These are phyloP conservation scores for Tetrahymena thermophila DNA, from an alignment of 73 alveolate species.

Conservation along the genomic window DNA sequence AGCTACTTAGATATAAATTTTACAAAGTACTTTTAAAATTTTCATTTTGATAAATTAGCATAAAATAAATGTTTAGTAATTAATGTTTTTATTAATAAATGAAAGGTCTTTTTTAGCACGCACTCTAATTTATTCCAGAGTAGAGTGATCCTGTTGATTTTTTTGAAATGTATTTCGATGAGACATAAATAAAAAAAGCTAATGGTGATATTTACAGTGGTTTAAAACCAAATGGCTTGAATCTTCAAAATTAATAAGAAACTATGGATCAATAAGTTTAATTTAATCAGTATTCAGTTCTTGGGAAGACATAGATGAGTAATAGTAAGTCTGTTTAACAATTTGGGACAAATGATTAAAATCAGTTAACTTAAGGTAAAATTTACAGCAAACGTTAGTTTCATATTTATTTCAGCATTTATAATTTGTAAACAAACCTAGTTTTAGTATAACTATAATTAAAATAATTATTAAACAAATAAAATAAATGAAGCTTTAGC, in stretches of 20 bases:
- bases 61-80: not conserved
- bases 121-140: not conserved
- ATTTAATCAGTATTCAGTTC: not conserved
- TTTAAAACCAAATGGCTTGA: not conserved
- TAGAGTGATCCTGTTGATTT: not conserved
- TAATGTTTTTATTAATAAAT: not conserved
- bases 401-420: not conserved
- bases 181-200: not conserved
- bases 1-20: not conserved
- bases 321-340: not conserved
- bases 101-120: not conserved
- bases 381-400: too few relatives aligned
- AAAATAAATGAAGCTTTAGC: too few relatives aligned
- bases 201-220: not conserved
- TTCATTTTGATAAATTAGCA: not conserved
- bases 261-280: not conserved
- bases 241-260: not conserved
- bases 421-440: too few relatives aligned
- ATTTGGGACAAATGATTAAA: not conserved
- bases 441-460: too few relatives aligned
- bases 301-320: not conserved
- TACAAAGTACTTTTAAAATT: not conserved
- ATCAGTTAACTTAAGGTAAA: not conserved
- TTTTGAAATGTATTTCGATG: not conserved
- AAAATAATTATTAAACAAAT: too few relatives aligned